These are phyloP conservation scores for Fusarium setosum DNA, from an alignment of 2,329 filamentous ascomycete genomes.

Conservation along the genomic window DNA sequence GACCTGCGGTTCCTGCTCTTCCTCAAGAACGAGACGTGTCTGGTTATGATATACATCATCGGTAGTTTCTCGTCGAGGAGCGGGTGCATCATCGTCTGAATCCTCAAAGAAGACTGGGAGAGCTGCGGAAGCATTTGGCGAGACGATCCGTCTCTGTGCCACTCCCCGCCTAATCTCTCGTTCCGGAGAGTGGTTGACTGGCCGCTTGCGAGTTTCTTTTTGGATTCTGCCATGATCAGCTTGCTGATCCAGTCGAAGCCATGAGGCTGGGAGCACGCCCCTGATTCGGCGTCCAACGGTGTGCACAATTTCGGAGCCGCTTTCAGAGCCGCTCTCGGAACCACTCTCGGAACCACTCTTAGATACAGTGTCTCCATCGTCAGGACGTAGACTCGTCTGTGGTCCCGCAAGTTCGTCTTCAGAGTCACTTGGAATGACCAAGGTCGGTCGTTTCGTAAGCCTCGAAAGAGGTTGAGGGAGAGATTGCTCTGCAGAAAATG, in stretches of 20 bases:
- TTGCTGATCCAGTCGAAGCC: slow-evolving; percentile 70
- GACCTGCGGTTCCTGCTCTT: slow-evolving; percentile 6
- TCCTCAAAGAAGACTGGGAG: slow-evolving; percentile 58
- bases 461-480: background rate
- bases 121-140: slow-evolving; percentile 40
- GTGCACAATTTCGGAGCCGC: slow-evolving; percentile 56
- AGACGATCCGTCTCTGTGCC: slow-evolving; percentile 56
- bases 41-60: slow-evolving; percentile 44
- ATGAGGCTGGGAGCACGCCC: slow-evolving; percentile 75
- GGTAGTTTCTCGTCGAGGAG: slow-evolving; percentile 30
- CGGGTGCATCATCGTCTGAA: slow-evolving; percentile 54
- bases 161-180: slow-evolving; percentile 59
- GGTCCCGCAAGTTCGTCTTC: slow-evolving; percentile 36
- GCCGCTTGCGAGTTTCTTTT: slow-evolving; percentile 43
- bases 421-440: slow-evolving; percentile 37
- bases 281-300: slow-evolving; percentile 60
- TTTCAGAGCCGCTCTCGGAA: slow-evolving; percentile 54
- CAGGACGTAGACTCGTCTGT: background rate
- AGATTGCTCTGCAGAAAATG: background rate
- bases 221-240: slow-evolving; percentile 46
- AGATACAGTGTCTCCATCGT: slow-evolving; percentile 26
- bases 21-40: slow-evolving; percentile 37
- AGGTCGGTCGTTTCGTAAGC: slow-evolving; percentile 5
- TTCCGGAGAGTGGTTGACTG: slow-evolving; percentile 50
- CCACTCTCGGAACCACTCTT: slow-evolving; percentile 53